These are phyloP conservation scores for Gnetum montanum DNA, from an alignment of 75 land plant genomes.

Conservation along the genomic window DNA sequence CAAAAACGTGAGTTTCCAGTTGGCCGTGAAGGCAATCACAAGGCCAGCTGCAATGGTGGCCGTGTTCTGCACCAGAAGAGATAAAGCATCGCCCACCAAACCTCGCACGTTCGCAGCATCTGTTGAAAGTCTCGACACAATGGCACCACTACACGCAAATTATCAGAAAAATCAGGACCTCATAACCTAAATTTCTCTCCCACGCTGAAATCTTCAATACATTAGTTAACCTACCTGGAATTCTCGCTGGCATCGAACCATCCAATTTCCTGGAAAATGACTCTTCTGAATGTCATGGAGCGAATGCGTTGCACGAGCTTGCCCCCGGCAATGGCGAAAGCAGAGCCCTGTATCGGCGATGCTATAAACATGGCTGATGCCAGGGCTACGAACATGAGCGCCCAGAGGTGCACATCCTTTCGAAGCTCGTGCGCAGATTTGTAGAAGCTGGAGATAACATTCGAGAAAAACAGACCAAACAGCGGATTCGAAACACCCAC, in stretches of 20 bases:
- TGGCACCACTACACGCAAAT: constrained; percentile 46
- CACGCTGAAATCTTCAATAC: neutral
- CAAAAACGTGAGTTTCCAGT: constrained; percentile 34
- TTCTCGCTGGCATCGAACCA: constrained; percentile 52
- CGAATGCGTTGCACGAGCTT: constrained; percentile 48
- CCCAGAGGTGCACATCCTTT: constrained; percentile 58
- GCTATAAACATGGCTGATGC: constrained; percentile 28
- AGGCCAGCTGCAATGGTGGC: constrained; percentile 30
- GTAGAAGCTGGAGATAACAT: constrained; percentile 42
- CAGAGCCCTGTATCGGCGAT: constrained; percentile 28
- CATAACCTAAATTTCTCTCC: neutral
- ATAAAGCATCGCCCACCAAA: constrained; percentile 44
- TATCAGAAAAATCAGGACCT: constrained; percentile 6
- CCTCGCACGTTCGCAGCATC: constrained; percentile 42
- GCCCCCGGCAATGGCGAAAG: constrained; percentile 57
- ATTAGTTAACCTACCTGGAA: constrained; percentile 20
- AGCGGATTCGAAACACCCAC: constrained; percentile 50
- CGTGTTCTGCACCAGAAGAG: constrained; percentile 36
- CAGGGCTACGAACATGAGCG: constrained; percentile 35
- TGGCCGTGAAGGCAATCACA: constrained; percentile 36
- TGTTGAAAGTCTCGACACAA: constrained; percentile 45
- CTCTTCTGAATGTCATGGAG: constrained; percentile 35
- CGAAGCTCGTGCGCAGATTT: constrained; percentile 36
- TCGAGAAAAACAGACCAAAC: constrained; percentile 52
- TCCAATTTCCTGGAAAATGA: constrained; percentile 35